A percentile compares a stretch with the other conserved stretches of the same genome.
phyloP scores from a whole-genome alignment of 371 early-diverging fungal species.

The Mortierella sp. region DNA sequence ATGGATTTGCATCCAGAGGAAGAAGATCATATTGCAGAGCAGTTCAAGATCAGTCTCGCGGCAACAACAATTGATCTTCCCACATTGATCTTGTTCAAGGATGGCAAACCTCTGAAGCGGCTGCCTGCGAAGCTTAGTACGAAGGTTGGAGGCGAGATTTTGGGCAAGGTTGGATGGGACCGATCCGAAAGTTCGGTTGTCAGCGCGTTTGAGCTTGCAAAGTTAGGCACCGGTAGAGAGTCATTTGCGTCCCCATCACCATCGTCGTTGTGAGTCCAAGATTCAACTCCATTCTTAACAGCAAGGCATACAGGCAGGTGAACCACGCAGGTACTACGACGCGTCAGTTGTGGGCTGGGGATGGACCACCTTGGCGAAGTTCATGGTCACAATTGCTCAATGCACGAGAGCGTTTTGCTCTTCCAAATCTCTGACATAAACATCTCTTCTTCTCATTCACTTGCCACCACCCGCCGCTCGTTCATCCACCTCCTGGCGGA shows the following conservation, averaged over 20 bases:
- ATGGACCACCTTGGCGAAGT: too few species aligned
- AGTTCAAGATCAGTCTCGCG: conserved; percentile 39
- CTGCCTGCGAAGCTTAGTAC: conserved; percentile 39
- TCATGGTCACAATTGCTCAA: too few species aligned
- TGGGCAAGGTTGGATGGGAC: conserved; percentile 54
- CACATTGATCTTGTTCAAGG: conserved; percentile 42
- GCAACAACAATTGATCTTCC: conserved; percentile 49
- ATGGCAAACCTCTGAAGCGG: conserved; percentile 39
- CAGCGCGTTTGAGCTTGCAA: conserved; percentile 33
- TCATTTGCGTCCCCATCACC: conserved; percentile 28
- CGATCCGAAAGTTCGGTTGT: conserved; percentile 42
- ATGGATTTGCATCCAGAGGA: conserved; percentile 40
- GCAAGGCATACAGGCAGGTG: too few species aligned
- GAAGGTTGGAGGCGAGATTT: conserved; percentile 35
- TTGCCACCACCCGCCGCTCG: background rate
- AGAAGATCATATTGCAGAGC: conserved; percentile 30
- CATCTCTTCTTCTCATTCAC: background rate
- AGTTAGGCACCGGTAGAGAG: conserved; percentile 41
- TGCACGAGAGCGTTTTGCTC: too few species aligned
- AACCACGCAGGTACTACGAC: too few species aligned
- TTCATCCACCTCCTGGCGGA: background rate
- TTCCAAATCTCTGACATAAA: too few species aligned
- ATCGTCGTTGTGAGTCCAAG: too few species aligned
- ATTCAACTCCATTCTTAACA: too few species aligned
- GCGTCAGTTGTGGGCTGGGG: too few species aligned